Conservation (phyloP, 129 eudicot genomes). For the Solidago caesia region DNA sequence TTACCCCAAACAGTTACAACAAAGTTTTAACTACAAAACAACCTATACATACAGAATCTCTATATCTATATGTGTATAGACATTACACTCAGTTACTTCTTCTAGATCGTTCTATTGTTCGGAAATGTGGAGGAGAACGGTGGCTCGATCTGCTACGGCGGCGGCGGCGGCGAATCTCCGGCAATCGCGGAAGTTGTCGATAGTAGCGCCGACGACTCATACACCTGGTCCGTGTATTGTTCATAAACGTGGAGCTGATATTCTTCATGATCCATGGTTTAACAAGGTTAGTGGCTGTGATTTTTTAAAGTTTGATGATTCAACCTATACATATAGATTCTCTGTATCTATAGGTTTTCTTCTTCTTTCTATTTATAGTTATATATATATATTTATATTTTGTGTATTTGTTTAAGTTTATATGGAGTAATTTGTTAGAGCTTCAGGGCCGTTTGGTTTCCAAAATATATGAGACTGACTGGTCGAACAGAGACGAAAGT, state of each 20-base stretch:
- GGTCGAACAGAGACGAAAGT: too few relatives aligned
- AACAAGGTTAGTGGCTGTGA: slow-evolving; percentile 59
- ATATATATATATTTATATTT: too few relatives aligned
- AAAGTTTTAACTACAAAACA: slow-evolving; percentile 26
- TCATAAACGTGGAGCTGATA: slow-evolving; percentile 96
- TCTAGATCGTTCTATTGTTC: not conserved
- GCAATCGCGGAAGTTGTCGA: slow-evolving; percentile 52
- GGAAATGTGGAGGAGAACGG: slow-evolving; percentile 38
- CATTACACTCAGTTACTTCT: not conserved
- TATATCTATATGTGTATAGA: slow-evolving; percentile 9
- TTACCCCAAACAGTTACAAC: slow-evolving; percentile 27
- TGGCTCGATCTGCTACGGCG: slow-evolving; percentile 52
- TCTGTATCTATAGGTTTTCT: too few relatives aligned
- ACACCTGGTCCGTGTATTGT: slow-evolving; percentile 80
- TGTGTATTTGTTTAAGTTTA: too few relatives aligned
- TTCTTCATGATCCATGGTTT: slow-evolving; percentile 99
- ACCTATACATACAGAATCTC: slow-evolving; percentile 19
- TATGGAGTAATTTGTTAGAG: too few relatives aligned
- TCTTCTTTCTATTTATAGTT: too few relatives aligned
- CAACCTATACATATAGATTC: too few relatives aligned
- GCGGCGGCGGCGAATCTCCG: slow-evolving; percentile 62
- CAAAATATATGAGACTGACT: too few relatives aligned
- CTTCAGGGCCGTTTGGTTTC: too few relatives aligned
- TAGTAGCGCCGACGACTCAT: slow-evolving; percentile 39
- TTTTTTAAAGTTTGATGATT: too few relatives aligned